phyloP scores from a whole-genome alignment of 2,329 filamentous ascomycete genomes.

The Acarospora socialis region DNA sequence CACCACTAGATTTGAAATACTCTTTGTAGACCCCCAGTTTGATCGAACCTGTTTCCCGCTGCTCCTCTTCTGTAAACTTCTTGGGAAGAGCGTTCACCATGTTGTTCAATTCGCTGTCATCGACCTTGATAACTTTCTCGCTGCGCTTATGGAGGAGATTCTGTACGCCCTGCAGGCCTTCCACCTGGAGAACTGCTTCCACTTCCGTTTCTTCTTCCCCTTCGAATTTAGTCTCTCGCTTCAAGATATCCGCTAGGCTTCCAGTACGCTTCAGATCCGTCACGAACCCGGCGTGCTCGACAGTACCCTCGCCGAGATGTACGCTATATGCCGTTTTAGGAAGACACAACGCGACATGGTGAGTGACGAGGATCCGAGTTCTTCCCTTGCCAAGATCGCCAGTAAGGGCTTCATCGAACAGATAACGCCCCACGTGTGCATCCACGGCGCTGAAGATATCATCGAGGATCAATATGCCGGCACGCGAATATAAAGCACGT shows the following conservation, averaged over 20 bases:
- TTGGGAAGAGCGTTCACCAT: constrained; percentile 36
- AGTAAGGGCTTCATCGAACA: constrained; percentile 61
- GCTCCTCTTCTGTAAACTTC: constrained; percentile 65
- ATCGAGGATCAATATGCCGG: constrained; percentile 62
- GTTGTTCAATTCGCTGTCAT: constrained; percentile 17
- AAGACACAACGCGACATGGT: constrained; percentile 60
- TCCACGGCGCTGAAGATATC: constrained; percentile 71
- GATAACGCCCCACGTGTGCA: constrained; percentile 63
- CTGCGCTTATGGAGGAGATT: constrained; percentile 13
- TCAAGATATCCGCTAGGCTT: constrained; percentile 29
- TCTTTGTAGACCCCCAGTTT: constrained; percentile 50
- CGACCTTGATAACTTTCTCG: constrained; percentile 10
- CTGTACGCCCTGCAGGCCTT: constrained; percentile 34
- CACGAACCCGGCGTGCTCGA: constrained; percentile 49
- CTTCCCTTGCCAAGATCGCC: constrained; percentile 55
- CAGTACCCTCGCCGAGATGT: constrained; percentile 53
- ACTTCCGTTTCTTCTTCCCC: constrained; percentile 23
- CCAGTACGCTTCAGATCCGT: constrained; percentile 38
- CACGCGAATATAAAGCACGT: constrained; percentile 64
- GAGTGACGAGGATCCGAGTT: constrained; percentile 67
- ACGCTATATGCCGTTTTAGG: constrained; percentile 60
- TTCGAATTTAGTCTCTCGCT: constrained; percentile 22
- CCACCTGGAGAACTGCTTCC: constrained; percentile 23
- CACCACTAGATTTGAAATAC: constrained; percentile 55
- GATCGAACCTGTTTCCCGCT: constrained; percentile 55